Percentiles rank a stretch among this genome's conserved stretches.
Conservation (phyloP, 2,329 filamentous ascomycete genomes). For the Talaromyces sp. region DNA sequence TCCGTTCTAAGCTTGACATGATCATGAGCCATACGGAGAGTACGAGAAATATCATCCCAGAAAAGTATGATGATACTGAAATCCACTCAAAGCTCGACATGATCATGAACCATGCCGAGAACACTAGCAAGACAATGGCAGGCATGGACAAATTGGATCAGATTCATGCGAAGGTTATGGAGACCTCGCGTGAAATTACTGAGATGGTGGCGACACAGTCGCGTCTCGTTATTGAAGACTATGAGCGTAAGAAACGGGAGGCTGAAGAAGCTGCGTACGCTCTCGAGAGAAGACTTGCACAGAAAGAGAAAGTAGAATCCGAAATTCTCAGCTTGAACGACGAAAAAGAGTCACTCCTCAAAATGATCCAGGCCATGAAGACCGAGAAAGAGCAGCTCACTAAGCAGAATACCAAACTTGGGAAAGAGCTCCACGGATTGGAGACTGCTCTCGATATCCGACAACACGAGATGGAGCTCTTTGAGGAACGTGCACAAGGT, state of each 20-base stretch:
- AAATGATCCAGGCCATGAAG: conserved; percentile 50
- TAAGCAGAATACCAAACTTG: conserved; percentile 73
- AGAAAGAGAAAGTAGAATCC: conserved; percentile 61
- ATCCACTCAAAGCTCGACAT: conserved; percentile 58
- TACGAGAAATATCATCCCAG: conserved; percentile 59
- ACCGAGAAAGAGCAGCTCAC: conserved; percentile 63
- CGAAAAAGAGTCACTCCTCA: conserved; percentile 62
- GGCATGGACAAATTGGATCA: conserved; percentile 81
- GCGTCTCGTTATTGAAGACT: conserved; percentile 69
- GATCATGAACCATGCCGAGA: conserved; percentile 48
- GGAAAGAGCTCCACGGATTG: conserved; percentile 82
- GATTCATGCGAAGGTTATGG: conserved; percentile 82
- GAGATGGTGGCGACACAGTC: conserved; percentile 76
- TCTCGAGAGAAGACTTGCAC: conserved; percentile 70
- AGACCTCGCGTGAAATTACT: conserved; percentile 78
- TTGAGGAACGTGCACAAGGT: conserved; percentile 84
- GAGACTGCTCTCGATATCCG: conserved; percentile 87
- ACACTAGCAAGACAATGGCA: conserved; percentile 65
- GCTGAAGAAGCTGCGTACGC: conserved; percentile 75
- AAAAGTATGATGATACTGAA: conserved; percentile 61
- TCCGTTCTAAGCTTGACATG: conserved; percentile 58
- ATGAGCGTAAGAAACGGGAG: conserved; percentile 73
- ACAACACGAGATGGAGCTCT: conserved; percentile 83
- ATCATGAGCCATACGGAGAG: conserved; percentile 50
- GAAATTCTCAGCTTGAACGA: conserved; percentile 51